phyloP scores from a whole-genome alignment of 352 stramenopile species.

The Salisapilia sapeloensis region DNA sequence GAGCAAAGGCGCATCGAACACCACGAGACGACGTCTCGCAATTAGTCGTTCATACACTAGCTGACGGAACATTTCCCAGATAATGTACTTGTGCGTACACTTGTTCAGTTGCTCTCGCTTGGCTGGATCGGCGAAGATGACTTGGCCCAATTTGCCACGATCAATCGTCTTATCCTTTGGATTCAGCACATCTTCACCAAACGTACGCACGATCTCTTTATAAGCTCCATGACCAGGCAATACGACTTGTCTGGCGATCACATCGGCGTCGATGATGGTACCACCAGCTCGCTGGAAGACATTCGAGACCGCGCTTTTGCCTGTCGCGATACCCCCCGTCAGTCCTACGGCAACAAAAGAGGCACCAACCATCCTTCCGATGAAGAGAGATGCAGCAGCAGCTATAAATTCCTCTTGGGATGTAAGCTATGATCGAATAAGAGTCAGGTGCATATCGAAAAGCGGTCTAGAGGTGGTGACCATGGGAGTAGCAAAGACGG shows the following conservation, averaged over 20 bases:
- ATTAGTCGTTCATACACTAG: slow-evolving; percentile 63
- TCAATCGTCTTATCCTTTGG: slow-evolving; percentile 58
- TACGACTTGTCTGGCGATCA: slow-evolving; percentile 63
- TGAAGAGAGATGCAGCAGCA: slow-evolving; percentile 10
- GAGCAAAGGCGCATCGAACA: slow-evolving; percentile 67
- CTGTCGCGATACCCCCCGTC: slow-evolving; percentile 69
- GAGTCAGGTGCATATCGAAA: neutral
- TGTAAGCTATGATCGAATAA: slow-evolving; percentile 15
- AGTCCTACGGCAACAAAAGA: slow-evolving; percentile 60
- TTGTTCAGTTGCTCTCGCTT: slow-evolving; percentile 65
- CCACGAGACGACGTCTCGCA: slow-evolving; percentile 40
- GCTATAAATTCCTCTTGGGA: slow-evolving; percentile 8
- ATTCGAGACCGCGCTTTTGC: slow-evolving; percentile 70
- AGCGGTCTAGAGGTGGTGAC: too few relatives aligned
- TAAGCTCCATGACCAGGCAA: slow-evolving; percentile 53
- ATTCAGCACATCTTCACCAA: slow-evolving; percentile 58
- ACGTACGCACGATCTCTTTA: slow-evolving; percentile 53
- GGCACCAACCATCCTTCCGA: slow-evolving; percentile 23
- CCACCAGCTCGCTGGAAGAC: slow-evolving; percentile 31
- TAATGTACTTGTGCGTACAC: slow-evolving; percentile 75
- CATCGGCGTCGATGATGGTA: slow-evolving; percentile 68
- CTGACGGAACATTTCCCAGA: slow-evolving; percentile 80
- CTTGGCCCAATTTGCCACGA: slow-evolving; percentile 62
- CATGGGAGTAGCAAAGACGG: slow-evolving; percentile 2
- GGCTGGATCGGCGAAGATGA: slow-evolving; percentile 65